Evolutionary conservation across 352 stramenopile species (phyloP), one percentile per base, ranked within the genome.

Genomic region (Globisporangium viniferum): DNA sequence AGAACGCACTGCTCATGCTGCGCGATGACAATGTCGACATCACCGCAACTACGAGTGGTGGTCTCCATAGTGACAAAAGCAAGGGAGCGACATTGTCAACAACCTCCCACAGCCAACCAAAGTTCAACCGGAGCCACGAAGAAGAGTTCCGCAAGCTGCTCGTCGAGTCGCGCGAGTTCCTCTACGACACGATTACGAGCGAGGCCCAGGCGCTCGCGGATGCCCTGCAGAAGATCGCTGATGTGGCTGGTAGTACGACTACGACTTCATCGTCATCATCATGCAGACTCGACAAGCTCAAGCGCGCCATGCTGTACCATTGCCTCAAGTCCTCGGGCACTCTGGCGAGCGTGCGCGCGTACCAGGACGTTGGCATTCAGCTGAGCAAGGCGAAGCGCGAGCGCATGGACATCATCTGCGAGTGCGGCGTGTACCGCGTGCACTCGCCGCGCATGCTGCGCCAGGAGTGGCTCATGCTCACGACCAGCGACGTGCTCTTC

Each of bases 391-490:
- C 70, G 1, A 85, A 85, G 29, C 80, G 80, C 10, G 56, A 81
- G n/a, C 70, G 73, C 14, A 80, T 91, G 73, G 75, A 86, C 31
- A 77, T 91, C n/a, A 80, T 90, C 35, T 80, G 73, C 31, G 82
- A 93, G 49, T 72, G 73, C 7, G 84, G 84, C 1, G 68, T 81
- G 22, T 94, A 92, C 57, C 81, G 86, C 18, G 72, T 87, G 53
- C 70, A 84, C 10, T 69, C 79, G 27, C 78, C 69, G 7, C 76
- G 70, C 2, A 76, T 90, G 27, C 57, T 94, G 41, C 84, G 86
- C 2, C 86, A 94, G 55, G 86, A 94, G 64, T 94, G 86, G 83
- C 69, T 90, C 59, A 74, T 87, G 22, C 64, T 94, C 29, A 83
- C 84, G 27, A 80, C 72, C 0, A 75, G 70, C 20, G 64, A 88